phyloP scores from a whole-genome alignment of 345 rosid genomes.

The Salix viminalis region DNA sequence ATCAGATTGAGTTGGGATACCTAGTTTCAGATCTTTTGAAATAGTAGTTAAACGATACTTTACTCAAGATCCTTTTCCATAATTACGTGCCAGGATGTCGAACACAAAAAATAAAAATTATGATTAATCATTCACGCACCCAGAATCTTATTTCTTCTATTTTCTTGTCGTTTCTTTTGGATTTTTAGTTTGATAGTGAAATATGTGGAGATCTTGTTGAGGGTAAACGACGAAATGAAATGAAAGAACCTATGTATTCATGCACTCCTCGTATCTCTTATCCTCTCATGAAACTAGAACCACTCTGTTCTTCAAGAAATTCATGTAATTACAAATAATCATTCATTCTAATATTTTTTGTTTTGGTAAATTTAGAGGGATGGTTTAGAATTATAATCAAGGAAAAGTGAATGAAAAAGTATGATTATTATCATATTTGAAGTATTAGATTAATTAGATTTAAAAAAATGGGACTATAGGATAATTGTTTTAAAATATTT shows the following conservation, averaged over 20 bases:
- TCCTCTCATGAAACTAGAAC: background rate
- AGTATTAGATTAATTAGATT: no score
- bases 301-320: background rate
- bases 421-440: no score
- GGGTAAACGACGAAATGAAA: slow-evolving; percentile 27
- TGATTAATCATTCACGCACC: slow-evolving; percentile 12
- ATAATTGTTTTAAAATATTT: no score
- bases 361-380: no score
- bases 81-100: slow-evolving; percentile 47
- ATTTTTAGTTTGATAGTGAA: slow-evolving; percentile 21
- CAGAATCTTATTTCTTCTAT: slow-evolving; percentile 35
- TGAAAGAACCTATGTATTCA: background rate
- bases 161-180: slow-evolving; percentile 41
- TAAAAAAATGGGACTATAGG: no score
- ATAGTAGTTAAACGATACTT: slow-evolving; percentile 14
- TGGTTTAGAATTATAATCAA: no score
- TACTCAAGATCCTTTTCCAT: slow-evolving; percentile 30
- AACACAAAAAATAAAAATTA: slow-evolving; percentile 13
- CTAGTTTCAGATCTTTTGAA: slow-evolving; percentile 6
- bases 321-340: no score
- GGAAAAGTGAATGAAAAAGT: no score
- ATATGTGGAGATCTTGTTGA: slow-evolving; percentile 7
- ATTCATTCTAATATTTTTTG: no score
- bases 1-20: slow-evolving; percentile 31
- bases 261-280: slow-evolving; percentile 27